A percentile compares a stretch with the other conserved stretches of the same genome.
phyloP scores from a whole-genome alignment of 164 flowering plant species.

The Kingdonia uniflora region DNA sequence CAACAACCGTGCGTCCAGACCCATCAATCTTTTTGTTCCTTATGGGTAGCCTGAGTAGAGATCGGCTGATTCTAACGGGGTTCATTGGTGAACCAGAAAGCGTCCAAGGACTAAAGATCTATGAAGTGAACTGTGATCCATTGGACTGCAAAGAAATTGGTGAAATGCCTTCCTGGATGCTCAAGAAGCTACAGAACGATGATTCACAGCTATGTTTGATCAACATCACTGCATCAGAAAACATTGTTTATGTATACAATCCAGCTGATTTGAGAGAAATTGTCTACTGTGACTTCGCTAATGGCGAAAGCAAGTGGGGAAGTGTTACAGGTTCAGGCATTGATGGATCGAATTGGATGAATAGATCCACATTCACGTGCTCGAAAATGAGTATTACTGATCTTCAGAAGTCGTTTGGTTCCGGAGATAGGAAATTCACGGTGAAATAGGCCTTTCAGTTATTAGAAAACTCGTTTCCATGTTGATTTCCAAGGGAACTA shows the following conservation, averaged over 20 bases:
- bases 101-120: conserved; percentile 30
- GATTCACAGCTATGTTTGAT: conserved; percentile 14
- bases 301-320: conserved; percentile 33
- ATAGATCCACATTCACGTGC: conserved; percentile 33
- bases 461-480: too few species aligned
- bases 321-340: conserved; percentile 19
- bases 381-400: conserved; percentile 32
- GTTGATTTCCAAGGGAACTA: too few species aligned
- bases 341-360: conserved; percentile 13
- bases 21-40: conserved; percentile 20
- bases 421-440: neutral
- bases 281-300: conserved; percentile 31
- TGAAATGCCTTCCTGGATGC: conserved; percentile 36
- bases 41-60: conserved; percentile 20
- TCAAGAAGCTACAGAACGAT: conserved; percentile 24
- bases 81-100: conserved; percentile 23
- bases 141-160: conserved; percentile 25
- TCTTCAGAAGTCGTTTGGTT: conserved; percentile 19
- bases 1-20: conserved; percentile 27
- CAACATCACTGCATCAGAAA: conserved; percentile 14
- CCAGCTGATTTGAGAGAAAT: conserved; percentile 28
- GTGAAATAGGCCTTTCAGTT: too few species aligned
- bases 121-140: conserved; percentile 30
- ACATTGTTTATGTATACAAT: conserved; percentile 29
- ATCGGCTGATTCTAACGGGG: conserved; percentile 37